Evolutionary conservation across 176 grass and related monocot genomes (phyloP), one percentile per base, ranked within the genome.

Genomic region (Avena atlantica): DNA sequence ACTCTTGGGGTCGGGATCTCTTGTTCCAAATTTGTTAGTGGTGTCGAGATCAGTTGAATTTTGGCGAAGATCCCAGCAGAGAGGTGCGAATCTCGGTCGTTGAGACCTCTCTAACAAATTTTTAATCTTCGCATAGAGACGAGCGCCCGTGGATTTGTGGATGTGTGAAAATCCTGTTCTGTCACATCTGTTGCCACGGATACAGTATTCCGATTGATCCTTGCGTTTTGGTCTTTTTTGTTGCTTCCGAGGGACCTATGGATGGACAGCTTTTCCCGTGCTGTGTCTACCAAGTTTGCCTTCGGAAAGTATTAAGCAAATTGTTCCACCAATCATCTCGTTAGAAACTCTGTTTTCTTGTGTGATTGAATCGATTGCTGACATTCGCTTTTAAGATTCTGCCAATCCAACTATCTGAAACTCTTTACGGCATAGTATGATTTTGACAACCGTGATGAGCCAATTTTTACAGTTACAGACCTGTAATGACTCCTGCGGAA

Each of bases 401-500:
- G 40, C 40, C 5, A 42, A 7, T 42, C 40, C 40, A 42, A 42
- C 40, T 42, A 42, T 42, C 40, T 42, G 40, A 42, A 42, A 42
- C 40, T 42, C 40, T 42, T 42, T 8, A 42, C 40, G 40, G 40
- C 40, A 42, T 42, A 34, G 31, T 34, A 42, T 42, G 40, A 42
- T 42, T 42, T 42, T 42, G 40, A 48, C 72, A 91, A 87, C 86
- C 11, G 69, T 89, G 87, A 83, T 90, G 87, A 86, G 71, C 76
- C 80, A 55, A 16, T 9, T 34, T 1, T 16, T 42, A 34, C 64
- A 67, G 64, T 67, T 88, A 91, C 87, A 87, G 90, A 94, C 92
- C 89, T 94, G 90, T 92, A 94, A 94, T 92, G 90, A 92, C 79
- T 88, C 87, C 81, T 94, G 92, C 84, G 87, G 92, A 87, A 1